Evolutionary conservation across 2,329 filamentous ascomycete species (phyloP).

Genomic region (Podosphaera aphanis): DNA sequence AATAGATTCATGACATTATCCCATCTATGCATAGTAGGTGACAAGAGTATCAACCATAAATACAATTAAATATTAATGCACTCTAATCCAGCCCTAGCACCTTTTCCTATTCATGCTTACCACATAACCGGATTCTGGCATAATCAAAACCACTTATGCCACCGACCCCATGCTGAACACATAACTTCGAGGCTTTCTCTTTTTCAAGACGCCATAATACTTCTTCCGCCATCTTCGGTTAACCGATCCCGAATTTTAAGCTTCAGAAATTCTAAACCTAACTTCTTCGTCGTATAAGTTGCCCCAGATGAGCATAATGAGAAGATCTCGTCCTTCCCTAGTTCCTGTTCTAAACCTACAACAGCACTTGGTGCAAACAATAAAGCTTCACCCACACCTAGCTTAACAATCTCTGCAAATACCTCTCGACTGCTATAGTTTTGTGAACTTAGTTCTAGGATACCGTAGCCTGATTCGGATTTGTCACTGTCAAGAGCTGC

Average conservation of each 20-base stretch:
- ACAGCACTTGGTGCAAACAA: slow-evolving; percentile 24
- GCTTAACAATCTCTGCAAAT: slow-evolving; percentile 19
- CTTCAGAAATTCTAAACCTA: slow-evolving; percentile 1
- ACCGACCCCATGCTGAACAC: too few species aligned
- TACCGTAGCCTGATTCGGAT: too few species aligned
- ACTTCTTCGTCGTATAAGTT: background rate
- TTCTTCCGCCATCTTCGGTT: slow-evolving; percentile 6
- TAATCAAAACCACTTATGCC: too few species aligned
- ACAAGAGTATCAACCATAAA: too few species aligned
- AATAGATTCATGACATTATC: too few species aligned
- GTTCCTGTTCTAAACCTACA: slow-evolving; percentile 10
- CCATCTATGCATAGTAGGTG: too few species aligned
- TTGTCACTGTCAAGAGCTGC: slow-evolving; percentile 19
- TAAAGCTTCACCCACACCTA: slow-evolving; percentile 25
- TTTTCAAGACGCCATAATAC: background rate
- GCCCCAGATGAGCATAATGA: background rate
- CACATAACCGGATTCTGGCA: too few species aligned
- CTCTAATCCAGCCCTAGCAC: too few species aligned
- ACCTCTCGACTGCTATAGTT: background rate
- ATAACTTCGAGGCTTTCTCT: too few species aligned
- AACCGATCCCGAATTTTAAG: slow-evolving; percentile 6
- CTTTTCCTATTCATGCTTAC: too few species aligned
- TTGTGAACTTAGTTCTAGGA: too few species aligned
- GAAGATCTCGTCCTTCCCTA: slow-evolving; percentile 2
- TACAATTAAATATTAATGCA: too few species aligned